phyloP scores from a whole-genome alignment of 805 yeast genomes.

The Lachancea mirantina region DNA sequence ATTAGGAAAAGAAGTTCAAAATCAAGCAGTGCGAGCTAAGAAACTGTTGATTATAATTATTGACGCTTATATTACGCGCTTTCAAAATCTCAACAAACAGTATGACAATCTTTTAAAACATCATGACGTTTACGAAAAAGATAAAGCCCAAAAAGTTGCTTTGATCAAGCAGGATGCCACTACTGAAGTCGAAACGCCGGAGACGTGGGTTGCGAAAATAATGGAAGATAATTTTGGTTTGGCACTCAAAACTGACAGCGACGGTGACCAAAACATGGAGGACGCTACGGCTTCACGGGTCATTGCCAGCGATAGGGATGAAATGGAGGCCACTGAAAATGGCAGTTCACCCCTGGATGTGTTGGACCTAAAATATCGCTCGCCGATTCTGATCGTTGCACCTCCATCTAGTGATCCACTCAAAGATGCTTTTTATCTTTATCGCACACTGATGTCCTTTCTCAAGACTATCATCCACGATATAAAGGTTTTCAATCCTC shows the following conservation, averaged over 20 bases:
- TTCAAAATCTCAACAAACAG: constrained; percentile 65
- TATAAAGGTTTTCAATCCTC: constrained; percentile 81
- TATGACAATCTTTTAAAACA: constrained; percentile 57
- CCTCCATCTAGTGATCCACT: constrained; percentile 51
- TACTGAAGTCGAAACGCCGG: no score
- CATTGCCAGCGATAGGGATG: constrained; percentile 10
- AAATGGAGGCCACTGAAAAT: constrained; percentile 7
- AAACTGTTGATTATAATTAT: constrained; percentile 81
- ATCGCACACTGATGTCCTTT: constrained; percentile 83
- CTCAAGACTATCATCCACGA: constrained; percentile 86
- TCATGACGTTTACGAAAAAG: constrained; percentile 47
- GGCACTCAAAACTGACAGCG: constrained; percentile 20
- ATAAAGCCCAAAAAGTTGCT: constrained; percentile 37
- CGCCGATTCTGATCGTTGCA: constrained; percentile 56
- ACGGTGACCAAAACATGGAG: constrained; percentile 12
- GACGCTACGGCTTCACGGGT: constrained; percentile 8
- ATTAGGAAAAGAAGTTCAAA: constrained; percentile 53
- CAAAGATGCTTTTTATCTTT: constrained; percentile 81
- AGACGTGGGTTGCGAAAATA: no score
- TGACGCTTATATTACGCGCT: constrained; percentile 80
- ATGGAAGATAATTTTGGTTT: constrained; percentile 31
- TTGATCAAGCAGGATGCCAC: constrained; percentile 31
- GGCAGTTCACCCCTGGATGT: constrained; percentile 35
- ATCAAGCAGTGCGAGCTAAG: constrained; percentile 52
- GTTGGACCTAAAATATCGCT: constrained; percentile 39